Evolutionary conservation across 345 rosid genomes (phyloP), one percentile per base, ranked within the genome.

Genomic region (Rhodomyrtus tomentosa): DNA sequence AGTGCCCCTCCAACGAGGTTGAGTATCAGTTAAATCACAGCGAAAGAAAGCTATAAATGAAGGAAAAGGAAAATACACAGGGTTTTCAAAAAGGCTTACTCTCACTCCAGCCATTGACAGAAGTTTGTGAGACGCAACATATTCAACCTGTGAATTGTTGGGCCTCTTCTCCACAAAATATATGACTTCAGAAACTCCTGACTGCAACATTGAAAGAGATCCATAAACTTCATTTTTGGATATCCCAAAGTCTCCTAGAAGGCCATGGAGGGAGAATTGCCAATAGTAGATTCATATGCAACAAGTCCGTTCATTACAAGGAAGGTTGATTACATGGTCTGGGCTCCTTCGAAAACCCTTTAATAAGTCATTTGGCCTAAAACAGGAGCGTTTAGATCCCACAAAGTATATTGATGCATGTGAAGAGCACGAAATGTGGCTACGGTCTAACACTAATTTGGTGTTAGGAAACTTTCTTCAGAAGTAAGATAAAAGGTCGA

Each of bases 21-120:
- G 45, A 68, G 76, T 36, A 36, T 68, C 79, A 68, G 45, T 68
- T 55, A 22, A 32, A 54, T 56, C 21, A n/a, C 55, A 52, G 22
- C 12, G 9, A 81, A 21, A 38, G 83, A 81, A 81, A 55, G 68
- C 54, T 52, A 53, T 22, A 38, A 50, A 51, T 22, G 25, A 22
- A 84, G 40, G 21, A 32, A 36, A 50, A 54, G 40, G 14, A 81
- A 25, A 55, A 16, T n/a, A 49, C 62, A 22, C 16, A 5, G 48
- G 24, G 55, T 76, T 42, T 42, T 83, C 68, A 73, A 25, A 56
- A 62, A 81, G 54, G 86, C 91, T 93, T 93, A 95, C 98, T 87
- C 92, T 92, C 83, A 96, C 86, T 85, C 96, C 95, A 80, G 99
- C 98, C 96, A 96, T 91, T 49, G 93, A 88, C 84, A 96, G 87